Percentiles rank a stretch among this genome's conserved stretches.
Evolutionary conservation across 768 basidiomycete genomes (phyloP).

Genomic region (Boletus patriciae): DNA sequence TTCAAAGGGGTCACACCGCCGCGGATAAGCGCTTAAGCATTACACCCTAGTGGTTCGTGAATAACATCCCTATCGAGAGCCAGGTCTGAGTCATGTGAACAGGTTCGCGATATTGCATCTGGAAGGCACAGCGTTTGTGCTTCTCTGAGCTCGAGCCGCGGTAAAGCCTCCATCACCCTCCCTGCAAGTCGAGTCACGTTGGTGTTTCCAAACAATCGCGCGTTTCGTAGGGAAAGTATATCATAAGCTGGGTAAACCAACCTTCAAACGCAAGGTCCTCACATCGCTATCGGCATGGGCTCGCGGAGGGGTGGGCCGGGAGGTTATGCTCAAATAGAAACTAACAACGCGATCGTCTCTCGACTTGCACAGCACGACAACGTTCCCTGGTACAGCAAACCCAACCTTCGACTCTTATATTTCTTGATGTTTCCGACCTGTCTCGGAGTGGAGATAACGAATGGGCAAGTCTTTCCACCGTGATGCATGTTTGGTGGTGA

Average conservation of each 20-base stretch:
- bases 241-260: too few relatives aligned
- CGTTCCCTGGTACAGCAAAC: constrained; percentile 62
- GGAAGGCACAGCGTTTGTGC: neutral
- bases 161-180: too few relatives aligned
- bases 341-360: constrained; percentile 15
- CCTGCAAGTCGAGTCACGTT: too few relatives aligned
- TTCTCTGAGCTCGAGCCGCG: neutral
- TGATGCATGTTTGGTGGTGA: neutral
- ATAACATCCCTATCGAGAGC: neutral
- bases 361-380: constrained; percentile 41
- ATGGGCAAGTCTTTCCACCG: constrained; percentile 10
- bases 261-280: too few relatives aligned
- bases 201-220: too few relatives aligned
- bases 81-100: neutral
- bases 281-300: constrained; percentile 3
- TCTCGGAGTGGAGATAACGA: constrained; percentile 22
- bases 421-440: constrained; percentile 50
- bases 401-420: constrained; percentile 56
- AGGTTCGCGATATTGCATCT: neutral
- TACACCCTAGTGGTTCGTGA: neutral
- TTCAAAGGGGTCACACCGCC: neutral
- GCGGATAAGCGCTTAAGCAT: neutral
- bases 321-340: neutral
- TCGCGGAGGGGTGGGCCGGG: neutral
- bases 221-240: too few relatives aligned